phyloP scores from a whole-genome alignment of 2,329 filamentous ascomycete genomes.

The Beauveria asiatica region DNA sequence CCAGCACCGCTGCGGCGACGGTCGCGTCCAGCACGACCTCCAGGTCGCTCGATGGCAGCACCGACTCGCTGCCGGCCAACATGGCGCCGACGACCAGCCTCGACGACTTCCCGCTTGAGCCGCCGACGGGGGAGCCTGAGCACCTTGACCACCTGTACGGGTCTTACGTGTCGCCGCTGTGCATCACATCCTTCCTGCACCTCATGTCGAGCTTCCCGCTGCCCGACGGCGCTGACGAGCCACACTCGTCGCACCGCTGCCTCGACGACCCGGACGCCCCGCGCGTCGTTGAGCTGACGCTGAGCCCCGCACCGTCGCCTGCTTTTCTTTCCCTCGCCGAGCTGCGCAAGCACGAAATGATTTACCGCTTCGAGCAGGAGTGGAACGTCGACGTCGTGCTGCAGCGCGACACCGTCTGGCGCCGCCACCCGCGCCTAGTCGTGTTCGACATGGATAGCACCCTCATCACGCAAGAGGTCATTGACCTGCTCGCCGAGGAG shows the following conservation, averaged over 20 bases:
- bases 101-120: constrained; percentile 52
- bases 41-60: constrained; percentile 20
- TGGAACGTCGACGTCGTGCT: constrained; percentile 83
- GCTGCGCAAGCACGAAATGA: constrained; percentile 69
- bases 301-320: constrained; percentile 51
- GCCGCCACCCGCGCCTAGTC: constrained; percentile 74
- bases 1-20: background rate
- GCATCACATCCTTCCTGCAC: constrained; percentile 57
- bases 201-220: constrained; percentile 56
- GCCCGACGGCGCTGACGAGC: constrained; percentile 40
- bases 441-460: constrained; percentile 99
- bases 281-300: constrained; percentile 56
- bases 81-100: constrained; percentile 51
- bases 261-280: constrained; percentile 53
- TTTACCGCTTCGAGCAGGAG: constrained; percentile 77
- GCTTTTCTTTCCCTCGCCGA: constrained; percentile 60
- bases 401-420: constrained; percentile 64
- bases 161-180: constrained; percentile 56
- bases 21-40: constrained; percentile 14
- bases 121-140: constrained; percentile 44
- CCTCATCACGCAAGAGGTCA: constrained; percentile 93
- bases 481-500: constrained; percentile 84
- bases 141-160: constrained; percentile 58
- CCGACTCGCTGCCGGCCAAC: constrained; percentile 37
- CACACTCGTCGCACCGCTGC: constrained; percentile 55